Evolutionary conservation across 2,329 filamentous ascomycete genomes (phyloP).

Genomic region (Hypocreales sp.): DNA sequence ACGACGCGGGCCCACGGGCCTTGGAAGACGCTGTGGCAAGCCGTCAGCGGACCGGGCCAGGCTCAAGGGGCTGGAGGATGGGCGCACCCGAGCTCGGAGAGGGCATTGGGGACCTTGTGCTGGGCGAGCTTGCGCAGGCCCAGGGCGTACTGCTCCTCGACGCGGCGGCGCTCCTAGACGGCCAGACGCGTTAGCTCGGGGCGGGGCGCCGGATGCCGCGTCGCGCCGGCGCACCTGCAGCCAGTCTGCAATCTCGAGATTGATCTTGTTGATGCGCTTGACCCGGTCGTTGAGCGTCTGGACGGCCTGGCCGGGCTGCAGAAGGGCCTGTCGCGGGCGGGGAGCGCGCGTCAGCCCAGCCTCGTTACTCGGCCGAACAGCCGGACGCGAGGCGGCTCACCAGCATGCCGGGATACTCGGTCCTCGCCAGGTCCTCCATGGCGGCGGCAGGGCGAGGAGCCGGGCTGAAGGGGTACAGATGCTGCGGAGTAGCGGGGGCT

Average conservation of each 20-base stretch:
- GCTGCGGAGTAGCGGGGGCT: slow-evolving; percentile 15
- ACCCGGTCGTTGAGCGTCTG: slow-evolving; percentile 73
- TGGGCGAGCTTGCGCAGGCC: slow-evolving; percentile 68
- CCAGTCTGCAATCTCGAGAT: slow-evolving; percentile 90
- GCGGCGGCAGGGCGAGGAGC: slow-evolving; percentile 14
- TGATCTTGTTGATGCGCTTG: slow-evolving; percentile 72
- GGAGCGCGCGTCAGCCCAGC: background rate
- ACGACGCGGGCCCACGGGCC: slow-evolving; percentile 81
- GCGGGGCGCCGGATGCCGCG: background rate
- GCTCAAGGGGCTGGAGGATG: too few relatives aligned
- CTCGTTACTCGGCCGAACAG: too few relatives aligned
- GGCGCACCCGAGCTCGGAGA: slow-evolving; percentile 73
- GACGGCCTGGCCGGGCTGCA: slow-evolving; percentile 72
- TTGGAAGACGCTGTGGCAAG: slow-evolving; percentile 73
- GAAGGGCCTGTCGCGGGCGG: slow-evolving; percentile 42
- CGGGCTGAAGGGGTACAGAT: slow-evolving; percentile 1
- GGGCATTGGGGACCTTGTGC: slow-evolving; percentile 57
- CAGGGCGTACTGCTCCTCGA: slow-evolving; percentile 81
- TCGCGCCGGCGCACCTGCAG: slow-evolving; percentile 54
- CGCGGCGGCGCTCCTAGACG: slow-evolving; percentile 69
- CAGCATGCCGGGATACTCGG: slow-evolving; percentile 90
- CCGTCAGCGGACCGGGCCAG: too few relatives aligned
- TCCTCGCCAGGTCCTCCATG: slow-evolving; percentile 66
- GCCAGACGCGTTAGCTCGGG: slow-evolving; percentile 1
- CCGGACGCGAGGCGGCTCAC: slow-evolving; percentile 34